Evolutionary conservation across 2,329 filamentous ascomycete species (phyloP).

Genomic region (Mariannaea sp.): DNA sequence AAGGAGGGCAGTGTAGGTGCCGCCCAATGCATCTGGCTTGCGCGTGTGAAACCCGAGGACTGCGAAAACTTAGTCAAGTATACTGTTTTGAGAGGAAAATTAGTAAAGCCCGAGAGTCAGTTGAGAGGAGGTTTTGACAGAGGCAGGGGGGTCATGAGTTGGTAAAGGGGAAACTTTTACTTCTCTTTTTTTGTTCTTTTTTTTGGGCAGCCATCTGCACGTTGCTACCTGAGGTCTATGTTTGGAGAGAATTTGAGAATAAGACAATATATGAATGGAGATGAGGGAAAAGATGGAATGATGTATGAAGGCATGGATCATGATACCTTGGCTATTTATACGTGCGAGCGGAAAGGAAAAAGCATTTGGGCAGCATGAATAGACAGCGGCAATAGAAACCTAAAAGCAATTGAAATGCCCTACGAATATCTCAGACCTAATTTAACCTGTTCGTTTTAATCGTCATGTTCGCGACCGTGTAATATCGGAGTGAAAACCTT

Average conservation of each 20-base stretch:
- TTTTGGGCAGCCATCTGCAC: no score
- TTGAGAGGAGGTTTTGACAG: slow-evolving; percentile 91
- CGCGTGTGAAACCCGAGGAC: slow-evolving; percentile 81
- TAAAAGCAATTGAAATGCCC: no score
- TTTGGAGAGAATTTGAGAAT: neutral
- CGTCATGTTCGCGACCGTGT: no score
- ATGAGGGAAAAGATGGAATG: no score
- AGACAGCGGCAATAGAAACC: neutral
- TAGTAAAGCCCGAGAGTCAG: slow-evolving; percentile 87
- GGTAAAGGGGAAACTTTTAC: no score
- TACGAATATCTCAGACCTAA: neutral
- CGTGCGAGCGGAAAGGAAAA: neutral
- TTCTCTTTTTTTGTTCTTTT: no score
- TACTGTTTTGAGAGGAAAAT: slow-evolving; percentile 90
- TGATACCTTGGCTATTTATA: no score
- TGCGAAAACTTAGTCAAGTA: slow-evolving; percentile 91
- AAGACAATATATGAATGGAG: no score
- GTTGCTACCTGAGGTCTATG: no score
- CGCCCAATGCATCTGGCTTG: slow-evolving; percentile 91
- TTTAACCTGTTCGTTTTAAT: no score
- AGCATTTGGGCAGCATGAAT: neutral
- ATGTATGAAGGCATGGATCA: no score
- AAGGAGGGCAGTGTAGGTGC: slow-evolving; percentile 58
- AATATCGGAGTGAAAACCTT: no score
- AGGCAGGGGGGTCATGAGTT: slow-evolving; percentile 79